Evolutionary conservation across 345 rosid species (phyloP).

Genomic region (Murraya koenigii): DNA sequence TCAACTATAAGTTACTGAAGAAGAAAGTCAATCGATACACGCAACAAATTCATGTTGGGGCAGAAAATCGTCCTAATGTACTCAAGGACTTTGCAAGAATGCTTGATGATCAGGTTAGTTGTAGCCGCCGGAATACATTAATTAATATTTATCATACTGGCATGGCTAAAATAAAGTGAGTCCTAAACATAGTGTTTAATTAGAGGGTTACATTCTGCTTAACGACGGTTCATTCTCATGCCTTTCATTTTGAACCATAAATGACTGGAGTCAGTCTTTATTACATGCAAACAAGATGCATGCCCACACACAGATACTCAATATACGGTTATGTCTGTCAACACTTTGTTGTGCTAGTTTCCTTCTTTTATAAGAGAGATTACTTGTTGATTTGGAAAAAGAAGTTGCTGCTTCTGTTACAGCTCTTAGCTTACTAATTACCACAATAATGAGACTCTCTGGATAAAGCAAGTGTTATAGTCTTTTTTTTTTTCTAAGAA

Average conservation of each 20-base stretch:
- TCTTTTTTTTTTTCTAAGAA: neutral
- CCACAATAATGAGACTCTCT: neutral
- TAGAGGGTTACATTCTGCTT: neutral
- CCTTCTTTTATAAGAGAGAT: neutral
- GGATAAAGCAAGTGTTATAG: neutral
- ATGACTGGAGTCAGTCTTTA: neutral
- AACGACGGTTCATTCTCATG: neutral
- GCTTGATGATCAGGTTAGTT: conserved; percentile 42
- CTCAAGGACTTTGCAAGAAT: conserved; percentile 48
- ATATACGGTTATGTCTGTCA: neutral
- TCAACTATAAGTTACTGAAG: conserved; percentile 48
- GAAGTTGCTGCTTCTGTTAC: neutral
- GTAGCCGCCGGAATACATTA: neutral
- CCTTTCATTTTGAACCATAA: neutral
- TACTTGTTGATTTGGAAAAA: neutral
- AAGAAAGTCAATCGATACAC: conserved; percentile 47
- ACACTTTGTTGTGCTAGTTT: neutral
- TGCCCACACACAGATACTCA: neutral
- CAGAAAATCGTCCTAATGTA: conserved; percentile 33
- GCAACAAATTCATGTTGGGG: conserved; percentile 31
- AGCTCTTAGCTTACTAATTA: neutral
- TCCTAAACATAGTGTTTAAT: neutral
- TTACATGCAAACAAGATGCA: neutral
- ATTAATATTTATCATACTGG: neutral
- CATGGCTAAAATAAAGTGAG: neutral